Conservation (phyloP, 176 grass and related monocot genomes). For the Olyra latifolia region DNA sequence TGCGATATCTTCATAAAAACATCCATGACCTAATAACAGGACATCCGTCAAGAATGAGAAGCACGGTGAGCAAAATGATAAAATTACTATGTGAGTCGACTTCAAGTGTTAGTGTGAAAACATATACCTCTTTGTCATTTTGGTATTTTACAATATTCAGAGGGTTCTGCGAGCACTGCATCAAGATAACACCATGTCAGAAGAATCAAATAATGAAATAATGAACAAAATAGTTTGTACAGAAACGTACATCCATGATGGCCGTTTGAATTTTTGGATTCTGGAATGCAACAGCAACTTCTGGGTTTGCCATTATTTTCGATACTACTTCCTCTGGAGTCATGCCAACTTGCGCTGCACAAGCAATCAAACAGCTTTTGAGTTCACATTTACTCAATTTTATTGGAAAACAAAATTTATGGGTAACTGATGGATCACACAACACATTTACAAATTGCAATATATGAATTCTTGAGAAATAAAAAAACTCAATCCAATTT, state of each 20-base stretch:
- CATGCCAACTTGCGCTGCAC: conserved; percentile 86
- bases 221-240: conserved; percentile 17
- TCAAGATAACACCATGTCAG: conserved; percentile 45
- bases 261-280: conserved; percentile 99
- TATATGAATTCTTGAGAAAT: no score
- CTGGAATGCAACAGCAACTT: conserved; percentile 91
- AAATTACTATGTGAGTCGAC: background rate
- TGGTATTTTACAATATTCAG: conserved; percentile 98
- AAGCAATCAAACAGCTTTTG: conserved; percentile 8
- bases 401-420: background rate
- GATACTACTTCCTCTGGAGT: conserved; percentile 94
- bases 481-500: background rate
- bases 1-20: conserved; percentile 97
- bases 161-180: conserved; percentile 96
- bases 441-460: no score
- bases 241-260: conserved; percentile 84
- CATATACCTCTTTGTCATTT: conserved; percentile 89
- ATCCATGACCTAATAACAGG: conserved; percentile 81
- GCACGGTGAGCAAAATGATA: background rate
- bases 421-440: background rate
- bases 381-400: conserved; percentile 14
- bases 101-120: background rate
- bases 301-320: conserved; percentile 97
- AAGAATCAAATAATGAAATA: conserved; percentile 32
- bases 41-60: conserved; percentile 3